A percentile compares a stretch with the other conserved stretches of the same genome.
Evolutionary conservation across 2,329 filamentous ascomycete species (phyloP).

Genomic region (Capronia coronata): DNA sequence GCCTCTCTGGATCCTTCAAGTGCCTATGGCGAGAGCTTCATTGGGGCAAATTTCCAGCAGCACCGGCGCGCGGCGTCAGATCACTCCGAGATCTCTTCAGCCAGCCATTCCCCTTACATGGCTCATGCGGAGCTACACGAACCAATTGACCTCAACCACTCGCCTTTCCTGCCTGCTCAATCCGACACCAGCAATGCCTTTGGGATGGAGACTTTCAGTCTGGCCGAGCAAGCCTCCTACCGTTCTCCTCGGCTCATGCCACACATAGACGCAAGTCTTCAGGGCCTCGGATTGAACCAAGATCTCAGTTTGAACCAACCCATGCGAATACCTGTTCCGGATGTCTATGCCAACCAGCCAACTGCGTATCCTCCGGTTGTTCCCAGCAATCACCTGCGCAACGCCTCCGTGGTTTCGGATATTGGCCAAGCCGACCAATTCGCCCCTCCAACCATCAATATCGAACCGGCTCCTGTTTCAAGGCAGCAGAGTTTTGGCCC

Average conservation of each 20-base stretch:
- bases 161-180: slow-evolving; percentile 68
- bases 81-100: slow-evolving; percentile 82
- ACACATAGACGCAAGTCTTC: slow-evolving; percentile 48
- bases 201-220: slow-evolving; percentile 70
- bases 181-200: slow-evolving; percentile 73
- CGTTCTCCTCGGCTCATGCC: slow-evolving; percentile 60
- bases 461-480: slow-evolving; percentile 70
- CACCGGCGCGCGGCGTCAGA: slow-evolving; percentile 85
- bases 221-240: slow-evolving; percentile 60
- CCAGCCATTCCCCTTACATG: slow-evolving; percentile 75
- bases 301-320: slow-evolving; percentile 32
- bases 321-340: slow-evolving; percentile 38
- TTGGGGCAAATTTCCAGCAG: slow-evolving; percentile 61
- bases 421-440: slow-evolving; percentile 66
- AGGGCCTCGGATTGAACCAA: slow-evolving; percentile 27
- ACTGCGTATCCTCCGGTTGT: slow-evolving; percentile 36
- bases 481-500: slow-evolving; percentile 60
- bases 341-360: slow-evolving; percentile 49
- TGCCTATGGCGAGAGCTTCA: slow-evolving; percentile 48
- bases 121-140: slow-evolving; percentile 75
- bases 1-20: slow-evolving; percentile 56
- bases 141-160: slow-evolving; percentile 61
- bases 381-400: slow-evolving; percentile 43
- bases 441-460: slow-evolving; percentile 90
- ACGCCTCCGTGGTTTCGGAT: slow-evolving; percentile 48